Evolutionary conservation across 2,329 filamentous ascomycete genomes (phyloP).

Genomic region (Rhynchosporium graminicola): DNA sequence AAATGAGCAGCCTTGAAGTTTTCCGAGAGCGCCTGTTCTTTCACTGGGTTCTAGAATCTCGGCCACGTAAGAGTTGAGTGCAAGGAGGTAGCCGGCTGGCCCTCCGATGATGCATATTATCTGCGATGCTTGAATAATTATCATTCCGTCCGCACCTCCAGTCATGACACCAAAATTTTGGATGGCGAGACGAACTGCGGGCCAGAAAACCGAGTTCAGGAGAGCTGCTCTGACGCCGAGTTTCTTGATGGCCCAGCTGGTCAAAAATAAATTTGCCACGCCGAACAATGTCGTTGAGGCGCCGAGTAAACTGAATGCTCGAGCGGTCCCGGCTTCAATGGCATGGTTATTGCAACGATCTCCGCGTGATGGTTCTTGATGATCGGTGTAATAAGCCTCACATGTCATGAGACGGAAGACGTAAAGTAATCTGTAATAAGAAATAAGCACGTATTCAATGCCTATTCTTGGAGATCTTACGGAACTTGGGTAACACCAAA

Average conservation of each 20-base stretch:
- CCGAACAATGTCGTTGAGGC: constrained; percentile 70
- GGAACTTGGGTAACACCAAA: constrained; percentile 53
- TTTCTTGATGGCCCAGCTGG: constrained; percentile 66
- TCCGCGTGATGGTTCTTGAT: constrained; percentile 51
- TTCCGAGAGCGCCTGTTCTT: constrained; percentile 65
- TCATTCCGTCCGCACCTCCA: constrained; percentile 63
- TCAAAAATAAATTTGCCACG: constrained; percentile 66
- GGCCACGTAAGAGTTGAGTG: constrained; percentile 67
- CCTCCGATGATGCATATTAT: constrained; percentile 69
- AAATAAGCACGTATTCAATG: not conserved
- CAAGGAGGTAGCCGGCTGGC: constrained; percentile 67
- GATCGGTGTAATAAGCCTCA: constrained; percentile 64
- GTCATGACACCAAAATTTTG: constrained; percentile 66
- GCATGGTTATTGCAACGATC: constrained; percentile 61
- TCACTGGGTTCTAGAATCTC: constrained; percentile 61
- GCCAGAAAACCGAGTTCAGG: constrained; percentile 62
- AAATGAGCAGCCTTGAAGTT: constrained; percentile 67
- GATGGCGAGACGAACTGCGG: constrained; percentile 61
- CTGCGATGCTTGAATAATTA: constrained; percentile 68
- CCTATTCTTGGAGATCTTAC: constrained; percentile 19
- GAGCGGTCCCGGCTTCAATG: constrained; percentile 65
- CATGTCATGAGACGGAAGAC: constrained; percentile 73
- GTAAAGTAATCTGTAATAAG: constrained; percentile 49
- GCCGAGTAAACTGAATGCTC: constrained; percentile 63
- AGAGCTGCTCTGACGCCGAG: constrained; percentile 65